Base-by-base conservation (phyloP, 139 green algal species). In the Chara braunii region DNA sequence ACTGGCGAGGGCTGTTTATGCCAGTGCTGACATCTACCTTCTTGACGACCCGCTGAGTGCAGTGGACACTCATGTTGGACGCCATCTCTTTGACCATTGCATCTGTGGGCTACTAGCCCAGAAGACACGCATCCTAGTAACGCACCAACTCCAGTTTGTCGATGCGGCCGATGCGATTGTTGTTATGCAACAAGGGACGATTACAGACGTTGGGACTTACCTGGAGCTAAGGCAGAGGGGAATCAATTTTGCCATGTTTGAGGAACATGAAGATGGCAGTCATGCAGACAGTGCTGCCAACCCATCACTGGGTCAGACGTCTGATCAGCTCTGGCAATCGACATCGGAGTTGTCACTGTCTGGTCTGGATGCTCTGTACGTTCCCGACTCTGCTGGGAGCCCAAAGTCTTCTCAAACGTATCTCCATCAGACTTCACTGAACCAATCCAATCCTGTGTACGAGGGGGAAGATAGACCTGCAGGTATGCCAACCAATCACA, bases 1-100 rank as follows among this genome's bases (percentile, higher is more conserved):
- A 30, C 59, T 84, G n/a, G 90, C 90, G 0, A 76, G 90, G 18
- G 85, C 90, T 0, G 72, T 90, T 35, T 96, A 95, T 53, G 6
- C 51, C 5, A 29, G 51, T 3, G 28, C 61, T 0, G 53, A 78
- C 3, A 42, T 78, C 29, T 43, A 44, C 14, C 62, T 78, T 44
- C 61, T 78, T 37, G 70, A 78, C 51, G 70, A 78, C 56, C 70
- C 70, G 1, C 36, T 78, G 31, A 74, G 60, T 11, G 70, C 70
- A 1, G 68, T 77, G 0, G 65, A 74, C 23, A 62, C 65, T 18
- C 65, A 74, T 24, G 65, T 74, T 12, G 58, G 65, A 11, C 43
- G 64, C 18, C 61, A 91, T 40, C 78, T 96, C 60, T 94, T 95
- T 71, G 78, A 91, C 11, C 40, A 69, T 37, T 82, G 78, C 61